Evolutionary conservation across 305 asterid species (phyloP), one percentile per base, ranked within the genome.

Genomic region (Fraxinus greggii): DNA sequence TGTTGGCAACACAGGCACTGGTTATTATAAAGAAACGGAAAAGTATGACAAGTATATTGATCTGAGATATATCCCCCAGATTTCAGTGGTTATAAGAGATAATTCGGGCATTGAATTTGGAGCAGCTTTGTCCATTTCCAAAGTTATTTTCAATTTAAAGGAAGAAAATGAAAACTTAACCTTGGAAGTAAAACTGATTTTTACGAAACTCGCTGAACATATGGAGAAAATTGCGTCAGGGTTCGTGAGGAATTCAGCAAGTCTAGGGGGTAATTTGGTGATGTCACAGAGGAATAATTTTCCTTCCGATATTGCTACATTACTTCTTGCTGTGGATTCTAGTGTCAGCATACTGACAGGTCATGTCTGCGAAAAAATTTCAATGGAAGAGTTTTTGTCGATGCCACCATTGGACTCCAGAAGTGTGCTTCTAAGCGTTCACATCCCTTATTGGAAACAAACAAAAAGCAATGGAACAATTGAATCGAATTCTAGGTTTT

Each of bases 251-350:
- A 96, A 96, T 88, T 81, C 95, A 1, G 99, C 92, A 24, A 96
- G 98, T 87, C 79, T 96, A 0, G 99, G 98, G 33, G 99, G 99
- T 54, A 96, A 96, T 86, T 84, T 96, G 87, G 92, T 93, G 40
- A 93, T 96, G 92, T 93, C 98, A 31, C 98, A 96, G 84, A 92
- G 89, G 84, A 90, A 85, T 21, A 59, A 85, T 87, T 94, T 96
- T 87, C 98, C 99, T 69, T 96, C 99, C 0, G 98, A 96, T 88
- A 90, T 93, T 69, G 93, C 83, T 38, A 96, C 99, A 7, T 77
- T 96, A 78, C 93, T 94, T 87, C 93, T 96, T 54, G 91, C 94
- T 7, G 90, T 86, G 83, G 89, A 85, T 78, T 84, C 97, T 48
- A 88, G 87, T 38, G 93, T 96, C 83, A 87, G 81, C 75, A 45